Conservation (phyloP, 805 yeast species). For the Komagataella kurtzmanii region DNA sequence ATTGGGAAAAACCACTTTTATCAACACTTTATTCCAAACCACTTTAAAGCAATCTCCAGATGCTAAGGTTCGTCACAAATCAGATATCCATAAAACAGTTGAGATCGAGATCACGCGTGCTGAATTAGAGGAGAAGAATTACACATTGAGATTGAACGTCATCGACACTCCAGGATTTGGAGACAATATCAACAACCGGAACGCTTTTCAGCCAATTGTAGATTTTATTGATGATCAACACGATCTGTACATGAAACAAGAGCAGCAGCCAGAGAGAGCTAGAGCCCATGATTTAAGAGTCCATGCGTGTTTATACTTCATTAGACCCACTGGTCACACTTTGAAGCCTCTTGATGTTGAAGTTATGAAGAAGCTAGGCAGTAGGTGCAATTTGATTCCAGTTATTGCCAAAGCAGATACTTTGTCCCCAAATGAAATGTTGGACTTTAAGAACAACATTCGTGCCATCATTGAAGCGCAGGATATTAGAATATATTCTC, state of each 20-base stretch:
- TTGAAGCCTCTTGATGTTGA: conserved; percentile 80
- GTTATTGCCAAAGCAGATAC: conserved; percentile 86
- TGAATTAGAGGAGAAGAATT: conserved; percentile 73
- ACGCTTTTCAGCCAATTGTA: conserved; percentile 76
- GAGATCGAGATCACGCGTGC: conserved; percentile 72
- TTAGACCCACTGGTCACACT: conserved; percentile 84
- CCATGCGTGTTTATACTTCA: conserved; percentile 81
- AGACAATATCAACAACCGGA: conserved; percentile 73
- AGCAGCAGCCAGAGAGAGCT: conserved; percentile 73
- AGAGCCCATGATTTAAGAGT: conserved; percentile 71
- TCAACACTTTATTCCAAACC: conserved; percentile 76
- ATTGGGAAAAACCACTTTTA: conserved; percentile 82
- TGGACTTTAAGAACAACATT: conserved; percentile 58
- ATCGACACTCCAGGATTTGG: conserved; percentile 95
- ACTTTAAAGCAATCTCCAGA: conserved; percentile 47
- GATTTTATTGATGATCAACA: conserved; percentile 91
- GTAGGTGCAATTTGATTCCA: conserved; percentile 79
- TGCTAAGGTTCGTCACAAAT: conserved; percentile 40
- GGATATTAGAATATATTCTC: conserved; percentile 72
- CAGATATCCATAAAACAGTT: conserved; percentile 55
- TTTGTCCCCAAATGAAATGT: conserved; percentile 56
- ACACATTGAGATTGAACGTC: conserved; percentile 61
- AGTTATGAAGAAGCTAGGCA: conserved; percentile 71
- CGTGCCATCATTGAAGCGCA: conserved; percentile 76
- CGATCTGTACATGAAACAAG: conserved; percentile 79